Evolutionary conservation across 768 basidiomycete genomes (phyloP).

Genomic region (Leccinellum luteum): DNA sequence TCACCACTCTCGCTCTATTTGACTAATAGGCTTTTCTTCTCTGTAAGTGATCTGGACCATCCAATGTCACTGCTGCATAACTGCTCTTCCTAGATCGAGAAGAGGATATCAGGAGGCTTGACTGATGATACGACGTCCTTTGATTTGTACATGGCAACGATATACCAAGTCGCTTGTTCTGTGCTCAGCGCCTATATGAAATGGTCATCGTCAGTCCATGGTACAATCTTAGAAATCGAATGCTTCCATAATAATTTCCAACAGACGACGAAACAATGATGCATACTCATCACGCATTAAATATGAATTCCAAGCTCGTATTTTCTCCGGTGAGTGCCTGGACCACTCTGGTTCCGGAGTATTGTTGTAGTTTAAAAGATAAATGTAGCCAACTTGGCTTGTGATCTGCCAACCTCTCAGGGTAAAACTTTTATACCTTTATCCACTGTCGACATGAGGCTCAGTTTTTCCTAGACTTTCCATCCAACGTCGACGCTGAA

Average conservation of each 20-base stretch:
- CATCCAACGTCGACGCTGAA: neutral
- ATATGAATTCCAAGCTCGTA: constrained; percentile 19
- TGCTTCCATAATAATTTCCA: neutral
- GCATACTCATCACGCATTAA: constrained; percentile 18
- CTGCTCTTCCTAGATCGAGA: constrained; percentile 20
- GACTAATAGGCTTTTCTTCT: constrained; percentile 20
- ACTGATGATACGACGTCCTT: neutral
- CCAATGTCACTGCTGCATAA: neutral
- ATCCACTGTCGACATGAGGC: neutral
- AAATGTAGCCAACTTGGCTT: constrained; percentile 14
- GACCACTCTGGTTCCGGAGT: neutral
- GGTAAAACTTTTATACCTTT: constrained; percentile 4
- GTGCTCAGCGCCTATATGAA: constrained; percentile 14
- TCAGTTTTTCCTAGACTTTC: constrained; percentile 6
- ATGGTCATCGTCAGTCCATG: constrained; percentile 17
- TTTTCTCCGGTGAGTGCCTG: constrained; percentile 15
- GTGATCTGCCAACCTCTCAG: constrained; percentile 23
- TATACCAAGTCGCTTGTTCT: constrained; percentile 15
- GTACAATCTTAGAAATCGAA: neutral
- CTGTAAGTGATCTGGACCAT: constrained; percentile 8
- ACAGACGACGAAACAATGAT: constrained; percentile 1
- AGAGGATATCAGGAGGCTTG: constrained; percentile 4
- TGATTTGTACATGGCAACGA: constrained; percentile 12
- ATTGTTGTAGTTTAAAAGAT: too few relatives aligned
- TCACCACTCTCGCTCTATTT: constrained; percentile 20